Evolutionary conservation across 2,329 filamentous ascomycete species (phyloP), one percentile per base, ranked within the genome.

Genomic region (Diaporthe aspalathi): DNA sequence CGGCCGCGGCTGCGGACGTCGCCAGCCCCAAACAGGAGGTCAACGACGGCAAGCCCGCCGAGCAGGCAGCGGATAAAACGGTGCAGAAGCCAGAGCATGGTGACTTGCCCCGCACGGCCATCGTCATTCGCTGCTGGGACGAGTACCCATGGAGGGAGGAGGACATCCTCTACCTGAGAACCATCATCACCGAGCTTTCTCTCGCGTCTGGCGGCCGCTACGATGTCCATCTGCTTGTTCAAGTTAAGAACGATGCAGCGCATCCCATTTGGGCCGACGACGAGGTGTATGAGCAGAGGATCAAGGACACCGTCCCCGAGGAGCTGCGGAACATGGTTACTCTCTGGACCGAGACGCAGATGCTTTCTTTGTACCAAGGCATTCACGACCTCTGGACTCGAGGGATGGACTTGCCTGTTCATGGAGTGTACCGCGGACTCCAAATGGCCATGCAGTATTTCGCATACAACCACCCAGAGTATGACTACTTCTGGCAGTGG

Each of bases 361-460:
- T 98, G 94, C 87, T 92, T 67, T 89, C 94, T 71, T 88, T 97
- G 76, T 99, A 98, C 81, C 93, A 96, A 67, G 94, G 93, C 62
- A 91, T 97, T 32, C 91, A 94, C 77, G 94, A 97, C 74, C 89
- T 93, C 56, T 94, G 91, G 81, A 83, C 84, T 53, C 85, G 87
- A 20, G 89, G 89, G 0, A 88, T 88, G 1, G 86, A 92, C 65
- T 86, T 97, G 70, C 93, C 93, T 1, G 90, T 97, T 0, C 95
- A 98, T 79, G 95, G 95, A 22, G 94, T 97, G 11, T 98, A 98
- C 82, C 92, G 96, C 67, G 95, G 94, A 68, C 89, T 96, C 12
- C 94, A 94, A 77, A 97, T 98, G 94, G 94, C 95, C 0, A 91
- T 98, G 84, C 95, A 98, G 78, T 93, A 95, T 81, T 98, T 98